phyloP scores from a whole-genome alignment of 306 rosid species.

The Casuarina cunninghamiana region DNA sequence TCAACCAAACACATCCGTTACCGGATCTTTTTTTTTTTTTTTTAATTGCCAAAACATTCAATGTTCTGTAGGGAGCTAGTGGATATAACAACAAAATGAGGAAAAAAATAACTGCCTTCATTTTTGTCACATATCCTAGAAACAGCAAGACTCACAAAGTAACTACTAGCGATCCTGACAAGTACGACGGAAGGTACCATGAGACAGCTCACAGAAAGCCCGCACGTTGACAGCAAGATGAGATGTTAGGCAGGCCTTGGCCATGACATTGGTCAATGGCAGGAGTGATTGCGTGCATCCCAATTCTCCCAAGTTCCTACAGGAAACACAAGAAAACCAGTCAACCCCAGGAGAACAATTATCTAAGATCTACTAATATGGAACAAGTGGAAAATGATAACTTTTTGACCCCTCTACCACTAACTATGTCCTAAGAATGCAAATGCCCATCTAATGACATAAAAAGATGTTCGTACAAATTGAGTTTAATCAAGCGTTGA shows the following conservation, averaged over 20 bases:
- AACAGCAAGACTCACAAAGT: slow-evolving; percentile 96
- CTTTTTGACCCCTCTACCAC: not conserved
- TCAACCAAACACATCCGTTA: slow-evolving; percentile 28
- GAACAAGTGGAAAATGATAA: not conserved
- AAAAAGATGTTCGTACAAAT: not conserved
- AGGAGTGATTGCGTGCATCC: slow-evolving; percentile 75
- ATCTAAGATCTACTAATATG: not conserved
- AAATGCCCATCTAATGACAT: not conserved
- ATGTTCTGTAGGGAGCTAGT: slow-evolving; percentile 4
- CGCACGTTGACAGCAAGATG: slow-evolving; percentile 54
- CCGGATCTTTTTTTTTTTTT: not conserved
- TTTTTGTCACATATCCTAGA: slow-evolving; percentile 52
- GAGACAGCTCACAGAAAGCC: slow-evolving; percentile 84
- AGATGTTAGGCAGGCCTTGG: slow-evolving; percentile 56
- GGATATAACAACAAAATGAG: slow-evolving; percentile 9
- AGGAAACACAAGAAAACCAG: not conserved
- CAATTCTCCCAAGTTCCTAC: slow-evolving; percentile 80
- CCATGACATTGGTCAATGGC: slow-evolving; percentile 48
- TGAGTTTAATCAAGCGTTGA: not conserved
- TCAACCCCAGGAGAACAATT: not conserved
- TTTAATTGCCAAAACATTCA: slow-evolving; percentile 7
- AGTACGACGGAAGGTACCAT: slow-evolving; percentile 98
- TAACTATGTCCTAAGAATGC: not conserved
- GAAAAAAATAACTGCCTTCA: slow-evolving; percentile 19
- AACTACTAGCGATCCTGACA: slow-evolving; percentile 99